Evolutionary conservation across 2,329 filamentous ascomycete species (phyloP), one percentile per base, ranked within the genome.

Genomic region (Daldinia eschscholtzii): DNA sequence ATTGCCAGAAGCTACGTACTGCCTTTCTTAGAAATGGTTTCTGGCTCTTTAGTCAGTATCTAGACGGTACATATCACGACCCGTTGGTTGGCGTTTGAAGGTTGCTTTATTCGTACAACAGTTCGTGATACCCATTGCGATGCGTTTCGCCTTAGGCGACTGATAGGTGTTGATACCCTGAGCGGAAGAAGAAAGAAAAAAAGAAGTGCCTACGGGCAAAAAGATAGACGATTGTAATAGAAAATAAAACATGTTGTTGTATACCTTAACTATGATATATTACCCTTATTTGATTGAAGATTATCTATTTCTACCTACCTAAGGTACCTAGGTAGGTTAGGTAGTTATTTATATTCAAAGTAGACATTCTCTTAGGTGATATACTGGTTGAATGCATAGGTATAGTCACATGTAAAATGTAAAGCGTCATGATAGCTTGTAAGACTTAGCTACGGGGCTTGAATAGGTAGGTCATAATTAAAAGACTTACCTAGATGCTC

Each of bases 121-220:
- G 48, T 64, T 55, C 42, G 62, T 71, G 70, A 70, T 69, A 72
- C 67, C 71, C 66, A 65, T 70, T 64, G 58, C 65, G 63, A 61
- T 64, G 35, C 52, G 65, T 42, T 56, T 65, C 50, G 48, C 55
- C 59, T 62, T 46, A 67, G 61, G 46, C 44, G 35, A 37, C n/a
- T 3, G 52, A 37, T 44, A 46, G 65, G 70, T 68, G 35, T 64
- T 63, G 65, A 72, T 70, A 65, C 57, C 67, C 60, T 10, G 39
- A 42, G 56, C 33, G 46, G 64, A 53, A 64, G 28, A 63, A 55
- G 42, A 48, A 39, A 58, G 58, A 42, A 67, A 41, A 46, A 50
- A 30, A 48, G 12, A 39, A 35, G 10, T 15, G 13, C 35, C 12
- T 39, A 39, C 35, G 15, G 35, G 13, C 35, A 39, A 15, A 55